Conservation (phyloP, 108 stramenopile genomes). For the Mediolabrus comicus region DNA sequence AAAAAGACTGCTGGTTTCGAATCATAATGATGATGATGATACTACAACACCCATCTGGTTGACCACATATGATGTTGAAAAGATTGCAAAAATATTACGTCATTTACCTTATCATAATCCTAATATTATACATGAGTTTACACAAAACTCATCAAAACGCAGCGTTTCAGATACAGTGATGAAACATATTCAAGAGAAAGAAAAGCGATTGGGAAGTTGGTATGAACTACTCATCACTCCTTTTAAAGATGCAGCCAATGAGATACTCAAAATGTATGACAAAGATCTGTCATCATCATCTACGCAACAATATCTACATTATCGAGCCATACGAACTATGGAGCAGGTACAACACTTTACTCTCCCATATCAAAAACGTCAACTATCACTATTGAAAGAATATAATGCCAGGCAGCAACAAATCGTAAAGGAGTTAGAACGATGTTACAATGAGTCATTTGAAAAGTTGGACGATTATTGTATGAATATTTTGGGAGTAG, state of each 20-base stretch:
- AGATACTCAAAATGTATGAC: background rate
- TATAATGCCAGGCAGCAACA: background rate
- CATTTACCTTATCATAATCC: background rate
- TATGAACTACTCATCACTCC: background rate
- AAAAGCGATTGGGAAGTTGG: background rate
- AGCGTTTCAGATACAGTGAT: too few relatives aligned
- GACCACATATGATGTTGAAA: background rate
- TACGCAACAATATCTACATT: slow-evolving; percentile 2
- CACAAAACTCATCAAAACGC: background rate
- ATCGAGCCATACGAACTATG: slow-evolving; percentile 5
- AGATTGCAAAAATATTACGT: background rate
- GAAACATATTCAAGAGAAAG: background rate
- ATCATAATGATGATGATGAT: background rate
- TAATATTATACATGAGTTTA: background rate
- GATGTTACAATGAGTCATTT: slow-evolving; percentile 16
- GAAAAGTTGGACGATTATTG: slow-evolving; percentile 26
- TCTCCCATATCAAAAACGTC: slow-evolving; percentile 8
- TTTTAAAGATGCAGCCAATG: background rate
- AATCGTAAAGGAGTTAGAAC: background rate
- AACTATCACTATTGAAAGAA: background rate
- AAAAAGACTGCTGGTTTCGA: too few relatives aligned
- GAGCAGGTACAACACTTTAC: slow-evolving; percentile 7
- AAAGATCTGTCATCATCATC: background rate
- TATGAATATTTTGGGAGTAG: slow-evolving; percentile 19
- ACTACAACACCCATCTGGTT: background rate